These are phyloP conservation scores for Laetiporus sulphureus DNA, from an alignment of 1,284 basidiomycete species.

Conservation along the genomic window DNA sequence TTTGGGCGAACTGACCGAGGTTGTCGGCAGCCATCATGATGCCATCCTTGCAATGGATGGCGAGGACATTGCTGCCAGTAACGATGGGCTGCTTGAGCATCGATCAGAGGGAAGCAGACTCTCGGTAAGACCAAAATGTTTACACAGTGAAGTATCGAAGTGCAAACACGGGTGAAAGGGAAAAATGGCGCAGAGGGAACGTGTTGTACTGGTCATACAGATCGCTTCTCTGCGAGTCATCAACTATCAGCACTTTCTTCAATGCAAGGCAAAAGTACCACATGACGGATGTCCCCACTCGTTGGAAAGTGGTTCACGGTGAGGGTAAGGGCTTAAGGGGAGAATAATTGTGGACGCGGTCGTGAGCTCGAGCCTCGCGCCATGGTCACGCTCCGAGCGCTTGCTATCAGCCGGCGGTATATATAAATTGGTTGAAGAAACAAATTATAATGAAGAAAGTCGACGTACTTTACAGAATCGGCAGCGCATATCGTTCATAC, in stretches of 20 bases:
- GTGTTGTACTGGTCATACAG: background rate
- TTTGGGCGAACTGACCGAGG: constrained; percentile 51
- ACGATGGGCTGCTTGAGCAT: constrained; percentile 83
- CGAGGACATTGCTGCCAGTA: constrained; percentile 93
- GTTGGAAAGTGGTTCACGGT: constrained; percentile 76
- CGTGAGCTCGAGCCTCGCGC: background rate
- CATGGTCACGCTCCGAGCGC: background rate
- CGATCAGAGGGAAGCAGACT: background rate
- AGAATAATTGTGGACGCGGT: too few species aligned
- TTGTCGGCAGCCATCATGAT: constrained; percentile 99
- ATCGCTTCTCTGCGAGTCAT: background rate
- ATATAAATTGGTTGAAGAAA: too few species aligned
- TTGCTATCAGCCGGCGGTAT: too few species aligned
- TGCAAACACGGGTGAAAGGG: background rate
- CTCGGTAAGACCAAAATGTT: background rate
- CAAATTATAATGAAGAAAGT: too few species aligned
- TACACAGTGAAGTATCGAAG: background rate
- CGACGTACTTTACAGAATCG: constrained; percentile 9
- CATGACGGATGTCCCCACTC: too few species aligned
- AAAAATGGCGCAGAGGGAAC: background rate
- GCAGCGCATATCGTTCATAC: too few species aligned
- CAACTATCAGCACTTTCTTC: too few species aligned
- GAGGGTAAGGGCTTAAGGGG: background rate
- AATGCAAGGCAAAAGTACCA: too few species aligned
- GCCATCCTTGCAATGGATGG: constrained; percentile 91